phyloP scores from a whole-genome alignment of 805 yeast genomes.

The Pichia thaimueangensis region DNA sequence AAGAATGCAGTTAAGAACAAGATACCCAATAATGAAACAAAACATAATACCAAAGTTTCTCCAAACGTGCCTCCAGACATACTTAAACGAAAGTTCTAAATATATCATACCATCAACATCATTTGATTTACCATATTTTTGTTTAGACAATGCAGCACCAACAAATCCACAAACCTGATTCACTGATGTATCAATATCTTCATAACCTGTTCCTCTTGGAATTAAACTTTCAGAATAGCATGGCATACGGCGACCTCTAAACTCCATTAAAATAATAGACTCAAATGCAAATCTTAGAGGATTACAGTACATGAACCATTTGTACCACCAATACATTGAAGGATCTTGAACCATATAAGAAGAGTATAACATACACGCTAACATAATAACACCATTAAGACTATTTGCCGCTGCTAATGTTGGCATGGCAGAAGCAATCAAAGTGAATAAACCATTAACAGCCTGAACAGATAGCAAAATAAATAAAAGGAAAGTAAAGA shows the following conservation, averaged over 20 bases:
- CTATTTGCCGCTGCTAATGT: constrained; percentile 53
- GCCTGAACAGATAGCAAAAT: constrained; percentile 33
- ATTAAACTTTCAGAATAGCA: constrained; percentile 39
- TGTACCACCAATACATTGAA: constrained; percentile 57
- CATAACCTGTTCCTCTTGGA: constrained; percentile 54
- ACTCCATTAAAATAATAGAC: constrained; percentile 50
- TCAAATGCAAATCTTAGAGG: constrained; percentile 47
- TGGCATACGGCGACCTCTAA: constrained; percentile 44
- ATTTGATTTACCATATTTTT: constrained; percentile 20
- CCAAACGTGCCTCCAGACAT: constrained; percentile 54
- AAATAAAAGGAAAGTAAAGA: constrained; percentile 43
- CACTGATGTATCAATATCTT: constrained; percentile 27
- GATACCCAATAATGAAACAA: constrained; percentile 37
- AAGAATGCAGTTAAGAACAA: constrained; percentile 24
- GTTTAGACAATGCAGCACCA: constrained; percentile 36
- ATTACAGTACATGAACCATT: constrained; percentile 47
- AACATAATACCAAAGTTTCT: constrained; percentile 60
- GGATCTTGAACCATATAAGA: constrained; percentile 58
- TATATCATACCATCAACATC: constrained; percentile 49
- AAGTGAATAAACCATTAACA: constrained; percentile 46
- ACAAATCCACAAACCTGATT: constrained; percentile 46
- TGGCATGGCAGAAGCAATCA: constrained; percentile 45
- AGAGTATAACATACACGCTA: constrained; percentile 49
- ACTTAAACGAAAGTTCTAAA: constrained; percentile 39
- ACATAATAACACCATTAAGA: constrained; percentile 49